A percentile compares a stretch with the other conserved stretches of the same genome.
Conservation (phyloP, 768 basidiomycete species). For the Leucosporidium creatinivorum region DNA sequence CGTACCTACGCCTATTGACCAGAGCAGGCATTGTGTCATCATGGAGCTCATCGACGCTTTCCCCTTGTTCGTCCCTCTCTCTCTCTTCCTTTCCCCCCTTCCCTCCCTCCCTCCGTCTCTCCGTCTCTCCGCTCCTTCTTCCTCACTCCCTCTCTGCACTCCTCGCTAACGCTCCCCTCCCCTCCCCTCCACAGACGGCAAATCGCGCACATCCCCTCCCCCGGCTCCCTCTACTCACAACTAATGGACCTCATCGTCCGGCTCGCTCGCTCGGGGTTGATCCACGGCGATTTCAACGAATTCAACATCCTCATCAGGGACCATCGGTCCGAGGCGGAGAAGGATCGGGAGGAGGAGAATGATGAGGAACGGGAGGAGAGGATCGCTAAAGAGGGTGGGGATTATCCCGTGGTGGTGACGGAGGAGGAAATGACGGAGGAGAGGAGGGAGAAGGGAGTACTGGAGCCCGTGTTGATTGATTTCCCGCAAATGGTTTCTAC, state of each 20-base stretch:
- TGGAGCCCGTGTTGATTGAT: slow-evolving; percentile 84
- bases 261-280: slow-evolving; percentile 86
- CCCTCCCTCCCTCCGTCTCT: not conserved
- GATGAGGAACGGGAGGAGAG: slow-evolving; percentile 27
- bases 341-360: slow-evolving; percentile 33
- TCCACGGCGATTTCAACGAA: slow-evolving; percentile 98
- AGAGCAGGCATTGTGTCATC: slow-evolving; percentile 85
- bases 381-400: slow-evolving; percentile 11
- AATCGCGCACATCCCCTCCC: slow-evolving; percentile 70
- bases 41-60: slow-evolving; percentile 96
- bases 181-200: slow-evolving; percentile 57
- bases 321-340: slow-evolving; percentile 35
- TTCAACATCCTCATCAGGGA: slow-evolving; percentile 93
- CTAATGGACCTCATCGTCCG: slow-evolving; percentile 96
- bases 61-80: slow-evolving; percentile 62
- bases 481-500: slow-evolving; percentile 99
- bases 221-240: slow-evolving; percentile 79
- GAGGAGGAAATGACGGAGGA: slow-evolving; percentile 26
- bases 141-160: no score
- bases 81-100: not conserved
- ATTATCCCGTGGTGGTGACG: slow-evolving; percentile 21
- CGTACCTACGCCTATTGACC: slow-evolving; percentile 86
- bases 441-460: slow-evolving; percentile 19
- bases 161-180: not conserved
- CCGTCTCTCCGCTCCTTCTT: slow-evolving; percentile 10